phyloP scores from a whole-genome alignment of 345 rosid species.

The Salix udensis region DNA sequence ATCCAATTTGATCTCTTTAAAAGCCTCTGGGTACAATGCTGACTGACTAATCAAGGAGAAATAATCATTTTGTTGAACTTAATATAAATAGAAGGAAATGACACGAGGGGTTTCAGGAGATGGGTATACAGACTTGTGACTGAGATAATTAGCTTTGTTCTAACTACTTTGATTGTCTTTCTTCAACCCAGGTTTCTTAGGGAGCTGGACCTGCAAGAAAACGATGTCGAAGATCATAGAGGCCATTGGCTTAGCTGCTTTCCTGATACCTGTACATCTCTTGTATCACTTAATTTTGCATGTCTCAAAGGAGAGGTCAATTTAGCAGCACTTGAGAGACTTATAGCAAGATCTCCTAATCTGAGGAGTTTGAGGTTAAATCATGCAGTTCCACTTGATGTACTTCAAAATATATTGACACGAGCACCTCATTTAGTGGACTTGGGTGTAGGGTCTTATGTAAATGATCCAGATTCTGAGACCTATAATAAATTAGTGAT shows the following conservation, averaged over 20 bases:
- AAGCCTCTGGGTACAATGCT: neutral
- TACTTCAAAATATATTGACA: conserved; percentile 56
- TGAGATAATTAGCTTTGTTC: neutral
- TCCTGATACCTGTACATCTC: conserved; percentile 71
- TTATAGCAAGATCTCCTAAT: conserved; percentile 83
- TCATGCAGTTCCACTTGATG: conserved; percentile 71
- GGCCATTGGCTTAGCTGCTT: conserved; percentile 94
- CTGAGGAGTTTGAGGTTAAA: conserved; percentile 79
- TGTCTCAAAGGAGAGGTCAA: conserved; percentile 89
- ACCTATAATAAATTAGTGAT: conserved; percentile 41
- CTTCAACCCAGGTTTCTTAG: conserved; percentile 53
- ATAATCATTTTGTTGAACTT: neutral
- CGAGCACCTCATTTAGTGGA: conserved; percentile 71
- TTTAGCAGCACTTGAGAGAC: conserved; percentile 71
- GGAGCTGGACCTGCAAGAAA: conserved; percentile 97
- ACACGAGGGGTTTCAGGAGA: neutral
- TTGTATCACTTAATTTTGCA: conserved; percentile 77
- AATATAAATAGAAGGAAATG: neutral
- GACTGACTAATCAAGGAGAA: neutral
- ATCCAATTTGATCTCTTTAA: neutral
- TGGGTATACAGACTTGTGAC: neutral
- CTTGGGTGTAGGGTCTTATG: conserved; percentile 84
- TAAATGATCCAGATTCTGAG: conserved; percentile 61
- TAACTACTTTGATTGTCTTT: neutral
- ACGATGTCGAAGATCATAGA: conserved; percentile 87